A percentile compares a stretch with the other conserved stretches of the same genome.
Evolutionary conservation across 2,329 filamentous ascomycete genomes (phyloP).

Genomic region (Stachybotrys elegans): DNA sequence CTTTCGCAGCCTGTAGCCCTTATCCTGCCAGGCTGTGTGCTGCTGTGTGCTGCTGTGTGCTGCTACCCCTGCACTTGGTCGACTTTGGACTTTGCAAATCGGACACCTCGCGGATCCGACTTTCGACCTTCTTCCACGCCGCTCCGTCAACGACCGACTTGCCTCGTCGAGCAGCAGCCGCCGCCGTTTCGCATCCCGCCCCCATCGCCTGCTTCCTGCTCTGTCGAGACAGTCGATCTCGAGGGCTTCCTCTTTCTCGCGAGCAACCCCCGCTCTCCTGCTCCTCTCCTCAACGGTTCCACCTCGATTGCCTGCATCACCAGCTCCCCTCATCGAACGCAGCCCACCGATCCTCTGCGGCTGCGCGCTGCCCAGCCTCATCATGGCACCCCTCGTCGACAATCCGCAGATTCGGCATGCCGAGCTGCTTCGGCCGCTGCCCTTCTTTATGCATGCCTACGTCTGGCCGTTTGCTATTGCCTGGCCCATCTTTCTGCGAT

Average conservation of each 20-base stretch:
- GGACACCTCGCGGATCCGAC: no score
- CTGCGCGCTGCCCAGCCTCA: conserved; percentile 6
- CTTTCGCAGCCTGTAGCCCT: no score
- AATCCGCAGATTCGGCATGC: conserved; percentile 84
- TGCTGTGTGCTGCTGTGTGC: no score
- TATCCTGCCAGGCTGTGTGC: no score
- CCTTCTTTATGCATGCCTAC: conserved; percentile 77
- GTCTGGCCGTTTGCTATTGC: conserved; percentile 87
- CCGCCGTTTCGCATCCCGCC: no score
- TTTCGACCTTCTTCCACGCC: no score
- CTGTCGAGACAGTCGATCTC: no score
- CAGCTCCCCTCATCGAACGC: background rate
- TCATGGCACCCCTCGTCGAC: conserved; percentile 80
- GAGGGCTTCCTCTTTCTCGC: no score
- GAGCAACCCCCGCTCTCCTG: background rate
- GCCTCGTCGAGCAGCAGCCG: no score
- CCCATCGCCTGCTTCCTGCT: background rate
- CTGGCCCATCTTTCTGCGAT: conserved; percentile 87
- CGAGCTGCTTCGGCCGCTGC: conserved; percentile 81
- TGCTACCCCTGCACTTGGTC: no score
- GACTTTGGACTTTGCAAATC: no score
- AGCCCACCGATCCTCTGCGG: background rate
- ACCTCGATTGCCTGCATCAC: background rate
- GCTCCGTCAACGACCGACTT: no score
- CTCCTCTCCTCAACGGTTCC: background rate